These are phyloP conservation scores for Solanum piurae DNA, from an alignment of 257 asterid genomes.

Conservation along the genomic window DNA sequence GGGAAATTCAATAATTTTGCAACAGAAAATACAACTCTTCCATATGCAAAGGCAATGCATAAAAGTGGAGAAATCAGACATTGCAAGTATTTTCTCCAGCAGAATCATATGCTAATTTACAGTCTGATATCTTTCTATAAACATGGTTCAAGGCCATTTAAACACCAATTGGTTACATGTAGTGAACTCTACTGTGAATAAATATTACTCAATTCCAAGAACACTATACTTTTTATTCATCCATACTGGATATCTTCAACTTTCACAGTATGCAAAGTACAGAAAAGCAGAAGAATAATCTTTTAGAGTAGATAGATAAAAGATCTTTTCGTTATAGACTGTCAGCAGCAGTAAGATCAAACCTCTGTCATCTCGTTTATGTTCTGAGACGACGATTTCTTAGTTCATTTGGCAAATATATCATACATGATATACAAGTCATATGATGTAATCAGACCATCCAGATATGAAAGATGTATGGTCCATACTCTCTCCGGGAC, in stretches of 20 bases:
- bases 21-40: not conserved
- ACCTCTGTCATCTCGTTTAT: not conserved
- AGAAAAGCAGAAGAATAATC: not conserved
- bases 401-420: not conserved
- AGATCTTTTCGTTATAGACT: not conserved
- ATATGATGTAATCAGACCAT: slow-evolving; percentile 29
- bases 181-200: not conserved
- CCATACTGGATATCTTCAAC: not conserved
- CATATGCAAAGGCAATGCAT: not conserved
- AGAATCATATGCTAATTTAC: not conserved
- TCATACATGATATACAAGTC: not conserved
- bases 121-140: not conserved
- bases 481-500: slow-evolving; percentile 32
- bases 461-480: slow-evolving; percentile 26
- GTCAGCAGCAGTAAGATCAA: not conserved
- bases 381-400: not conserved
- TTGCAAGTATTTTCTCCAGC: not conserved
- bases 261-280: not conserved
- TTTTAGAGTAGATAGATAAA: not conserved
- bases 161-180: not conserved
- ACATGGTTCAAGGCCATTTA: not conserved
- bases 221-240: not conserved
- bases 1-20: too few relatives aligned
- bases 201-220: not conserved
- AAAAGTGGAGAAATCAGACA: not conserved